Percentiles rank a stretch among this genome's conserved stretches.
phyloP scores from a whole-genome alignment of 495 filamentous ascomycete genomes.

The Xylona heveae region DNA sequence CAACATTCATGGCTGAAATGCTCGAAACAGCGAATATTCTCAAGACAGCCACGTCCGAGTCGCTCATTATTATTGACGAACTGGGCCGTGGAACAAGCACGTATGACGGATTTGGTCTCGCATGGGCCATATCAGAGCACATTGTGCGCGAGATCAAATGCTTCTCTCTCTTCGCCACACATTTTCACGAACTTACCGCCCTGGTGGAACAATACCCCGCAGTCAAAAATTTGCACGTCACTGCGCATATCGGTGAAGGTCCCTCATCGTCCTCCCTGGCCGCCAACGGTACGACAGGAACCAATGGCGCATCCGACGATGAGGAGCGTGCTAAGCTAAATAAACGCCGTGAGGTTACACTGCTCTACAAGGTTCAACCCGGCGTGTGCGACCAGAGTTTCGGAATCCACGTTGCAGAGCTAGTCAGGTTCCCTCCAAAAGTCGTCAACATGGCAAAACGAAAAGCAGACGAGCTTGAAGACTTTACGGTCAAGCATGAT shows the following conservation, averaged over 20 bases:
- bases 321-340: conserved; percentile 14
- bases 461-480: conserved; percentile 94
- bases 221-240: conserved; percentile 86
- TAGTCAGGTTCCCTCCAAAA: conserved; percentile 94
- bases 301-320: conserved; percentile 11
- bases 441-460: conserved; percentile 97
- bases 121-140: conserved; percentile 96
- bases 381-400: conserved; percentile 95
- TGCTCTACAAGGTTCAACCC: conserved; percentile 88
- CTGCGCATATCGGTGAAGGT: conserved; percentile 66
- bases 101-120: conserved; percentile 94
- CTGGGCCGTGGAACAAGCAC: conserved; percentile 95
- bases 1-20: conserved; percentile 99
- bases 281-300: conserved; percentile 11
- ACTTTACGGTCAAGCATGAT: conserved; percentile 65
- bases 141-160: conserved; percentile 89
- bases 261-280: conserved; percentile 3
- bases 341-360: conserved; percentile 67
- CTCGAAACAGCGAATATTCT: conserved; percentile 96
- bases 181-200: conserved; percentile 95
- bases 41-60: conserved; percentile 85
- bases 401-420: conserved; percentile 94
- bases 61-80: conserved; percentile 95
- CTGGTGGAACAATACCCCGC: conserved; percentile 65
- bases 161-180: conserved; percentile 86